These are phyloP conservation scores for Apiotrichum mycotoxinovorans DNA, from an alignment of 1,284 basidiomycete species.

Conservation along the genomic window DNA sequence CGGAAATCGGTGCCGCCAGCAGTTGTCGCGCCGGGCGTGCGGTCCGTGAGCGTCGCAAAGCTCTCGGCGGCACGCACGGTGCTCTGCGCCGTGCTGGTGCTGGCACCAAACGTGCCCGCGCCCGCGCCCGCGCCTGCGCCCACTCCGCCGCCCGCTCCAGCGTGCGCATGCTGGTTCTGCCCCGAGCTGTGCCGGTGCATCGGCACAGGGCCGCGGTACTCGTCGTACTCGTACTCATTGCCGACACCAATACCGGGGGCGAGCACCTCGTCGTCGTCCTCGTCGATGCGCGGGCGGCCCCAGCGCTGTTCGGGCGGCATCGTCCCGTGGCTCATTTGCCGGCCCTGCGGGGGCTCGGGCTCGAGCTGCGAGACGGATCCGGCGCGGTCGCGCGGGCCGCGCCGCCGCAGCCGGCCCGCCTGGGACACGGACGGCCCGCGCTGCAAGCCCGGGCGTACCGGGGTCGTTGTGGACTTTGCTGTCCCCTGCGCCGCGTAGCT, in stretches of 20 bases:
- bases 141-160: no score
- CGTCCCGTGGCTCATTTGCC: not conserved
- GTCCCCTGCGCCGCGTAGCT: not conserved
- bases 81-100: constrained; percentile 20
- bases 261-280: constrained; percentile 39
- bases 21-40: constrained; percentile 17
- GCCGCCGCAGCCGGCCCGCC: constrained; percentile 28
- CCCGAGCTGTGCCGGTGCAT: no score
- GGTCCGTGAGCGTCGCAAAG: constrained; percentile 20
- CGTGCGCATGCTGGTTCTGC: no score
- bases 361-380: constrained; percentile 12
- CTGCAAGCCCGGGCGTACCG: constrained; percentile 17
- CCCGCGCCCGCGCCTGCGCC: not conserved
- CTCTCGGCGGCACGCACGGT: constrained; percentile 25
- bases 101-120: constrained; percentile 1
- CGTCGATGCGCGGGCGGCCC: constrained; percentile 26
- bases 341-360: constrained; percentile 5
- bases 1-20: not conserved
- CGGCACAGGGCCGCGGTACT: no score
- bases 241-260: not conserved
- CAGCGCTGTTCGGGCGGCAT: constrained; percentile 13
- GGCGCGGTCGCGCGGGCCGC: constrained; percentile 25
- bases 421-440: constrained; percentile 28
- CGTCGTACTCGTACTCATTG: not conserved
- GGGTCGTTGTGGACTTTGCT: not conserved